Conservation (phyloP, 1,139 yeast genomes). For the Candida gigantensis region DNA sequence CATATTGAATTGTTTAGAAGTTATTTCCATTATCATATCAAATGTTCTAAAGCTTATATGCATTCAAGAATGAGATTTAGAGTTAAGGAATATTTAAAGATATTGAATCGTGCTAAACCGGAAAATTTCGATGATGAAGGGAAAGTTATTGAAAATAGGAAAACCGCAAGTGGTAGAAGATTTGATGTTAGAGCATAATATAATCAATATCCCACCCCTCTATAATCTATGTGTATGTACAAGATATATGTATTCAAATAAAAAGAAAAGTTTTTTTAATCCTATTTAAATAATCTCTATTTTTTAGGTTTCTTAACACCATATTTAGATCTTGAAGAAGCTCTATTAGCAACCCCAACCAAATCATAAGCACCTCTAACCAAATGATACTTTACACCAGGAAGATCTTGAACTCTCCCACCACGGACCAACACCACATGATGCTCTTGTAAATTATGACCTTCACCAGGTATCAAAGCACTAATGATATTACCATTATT, state of each 20-base stretch:
- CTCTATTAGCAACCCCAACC: conserved; percentile 92
- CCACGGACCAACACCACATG: conserved; percentile 95
- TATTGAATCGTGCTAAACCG: conserved; percentile 94
- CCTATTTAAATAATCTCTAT: too few species aligned
- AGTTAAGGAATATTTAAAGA: conserved; percentile 90
- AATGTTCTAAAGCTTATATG: conserved; percentile 96
- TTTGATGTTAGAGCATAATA: conserved; percentile 40
- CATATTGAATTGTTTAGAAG: conserved; percentile 92
- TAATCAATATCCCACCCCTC: not conserved
- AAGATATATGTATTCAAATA: conserved; percentile 6
- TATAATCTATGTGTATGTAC: conserved; percentile 7
- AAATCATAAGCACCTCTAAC: conserved; percentile 93
- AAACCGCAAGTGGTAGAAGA: conserved; percentile 83
- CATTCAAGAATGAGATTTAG: conserved; percentile 98
- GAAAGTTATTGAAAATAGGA: conserved; percentile 60
- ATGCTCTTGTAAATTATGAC: conserved; percentile 98
- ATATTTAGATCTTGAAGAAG: conserved; percentile 86
- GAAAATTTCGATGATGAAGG: conserved; percentile 78
- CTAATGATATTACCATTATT: conserved; percentile 87
- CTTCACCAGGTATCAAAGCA: conserved; percentile 97
- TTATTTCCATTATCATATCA: conserved; percentile 97
- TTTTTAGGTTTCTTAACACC: conserved; percentile 84
- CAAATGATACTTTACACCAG: conserved; percentile 95
- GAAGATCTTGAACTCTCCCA: conserved; percentile 96
- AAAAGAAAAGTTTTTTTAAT: too few species aligned